phyloP scores from a whole-genome alignment of 2,329 filamentous ascomycete species.

The Curvularia sp. region DNA sequence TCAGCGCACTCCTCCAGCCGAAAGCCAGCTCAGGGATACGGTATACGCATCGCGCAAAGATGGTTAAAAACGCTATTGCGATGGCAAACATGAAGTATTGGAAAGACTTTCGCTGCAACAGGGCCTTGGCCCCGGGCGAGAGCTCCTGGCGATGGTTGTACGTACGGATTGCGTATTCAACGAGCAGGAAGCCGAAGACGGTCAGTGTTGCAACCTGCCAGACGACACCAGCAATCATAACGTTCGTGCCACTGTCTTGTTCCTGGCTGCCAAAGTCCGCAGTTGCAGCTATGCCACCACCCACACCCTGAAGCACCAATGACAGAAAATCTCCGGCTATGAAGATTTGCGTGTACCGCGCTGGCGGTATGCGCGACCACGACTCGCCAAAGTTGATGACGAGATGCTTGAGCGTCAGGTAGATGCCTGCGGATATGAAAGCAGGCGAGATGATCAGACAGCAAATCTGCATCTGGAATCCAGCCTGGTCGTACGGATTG shows the following conservation, averaged over 20 bases:
- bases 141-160: conserved; percentile 39
- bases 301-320: conserved; percentile 66
- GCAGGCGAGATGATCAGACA: conserved; percentile 64
- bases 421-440: conserved; percentile 63
- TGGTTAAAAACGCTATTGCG: conserved; percentile 52
- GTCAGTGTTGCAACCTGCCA: conserved; percentile 63
- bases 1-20: conserved; percentile 57
- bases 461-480: conserved; percentile 64
- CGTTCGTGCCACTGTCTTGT: conserved; percentile 58
- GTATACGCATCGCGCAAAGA: conserved; percentile 59
- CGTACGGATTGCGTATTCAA: conserved; percentile 48
- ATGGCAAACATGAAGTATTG: conserved; percentile 47
- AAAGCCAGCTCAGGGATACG: conserved; percentile 59
- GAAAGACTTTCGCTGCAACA: conserved; percentile 38
- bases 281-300: conserved; percentile 64
- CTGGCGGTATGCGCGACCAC: conserved; percentile 41
- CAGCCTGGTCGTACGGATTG: conserved; percentile 59
- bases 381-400: conserved; percentile 61
- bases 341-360: conserved; percentile 65
- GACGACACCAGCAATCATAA: conserved; percentile 66
- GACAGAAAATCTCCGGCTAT: conserved; percentile 65
- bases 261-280: conserved; percentile 52
- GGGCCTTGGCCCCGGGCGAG: conserved; percentile 23
- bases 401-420: conserved; percentile 64
- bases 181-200: conserved; percentile 55